phyloP scores from a whole-genome alignment of 1,284 basidiomycete species.

The Inonotus obliquus region DNA sequence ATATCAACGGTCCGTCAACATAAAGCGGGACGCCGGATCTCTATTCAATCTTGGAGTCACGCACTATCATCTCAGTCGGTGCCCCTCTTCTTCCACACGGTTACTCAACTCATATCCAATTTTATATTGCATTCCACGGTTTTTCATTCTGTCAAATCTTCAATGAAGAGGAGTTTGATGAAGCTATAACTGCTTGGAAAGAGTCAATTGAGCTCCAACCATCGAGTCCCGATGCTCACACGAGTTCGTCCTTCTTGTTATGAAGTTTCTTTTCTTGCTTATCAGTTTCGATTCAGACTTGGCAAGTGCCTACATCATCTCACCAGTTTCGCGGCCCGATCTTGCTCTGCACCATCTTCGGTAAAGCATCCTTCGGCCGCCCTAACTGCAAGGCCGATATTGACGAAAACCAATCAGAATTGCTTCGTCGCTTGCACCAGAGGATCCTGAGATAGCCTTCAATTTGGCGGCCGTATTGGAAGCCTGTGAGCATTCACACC shows the following conservation, averaged over 20 bases:
- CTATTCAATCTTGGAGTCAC: constrained; percentile 89
- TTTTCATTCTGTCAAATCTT: constrained; percentile 17
- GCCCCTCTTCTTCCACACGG: constrained; percentile 15
- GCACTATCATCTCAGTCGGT: constrained; percentile 77
- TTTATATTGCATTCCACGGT: background rate
- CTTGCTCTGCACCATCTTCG: constrained; percentile 86
- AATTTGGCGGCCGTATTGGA: constrained; percentile 90
- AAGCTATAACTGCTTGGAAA: constrained; percentile 84
- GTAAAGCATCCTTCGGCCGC: constrained; percentile 33
- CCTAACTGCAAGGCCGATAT: background rate
- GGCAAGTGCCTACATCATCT: constrained; percentile 92
- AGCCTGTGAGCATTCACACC: constrained; percentile 57
- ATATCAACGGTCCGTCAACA: constrained; percentile 78
- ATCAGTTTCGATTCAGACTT: constrained; percentile 52
- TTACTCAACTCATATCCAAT: constrained; percentile 14
- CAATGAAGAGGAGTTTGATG: constrained; percentile 73
- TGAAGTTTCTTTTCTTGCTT: constrained; percentile 12
- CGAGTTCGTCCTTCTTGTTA: constrained; percentile 55
- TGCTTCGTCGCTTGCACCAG: constrained; percentile 80
- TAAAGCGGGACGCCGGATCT: constrained; percentile 77
- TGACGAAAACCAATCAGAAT: constrained; percentile 45
- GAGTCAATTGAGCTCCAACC: constrained; percentile 82
- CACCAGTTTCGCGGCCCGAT: constrained; percentile 80
- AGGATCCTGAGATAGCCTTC: constrained; percentile 93
- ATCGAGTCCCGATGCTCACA: constrained; percentile 86